A percentile compares a stretch with the other conserved stretches of the same genome.
phyloP scores from a whole-genome alignment of 345 rosid genomes.

The Abelmoschus esculentus region DNA sequence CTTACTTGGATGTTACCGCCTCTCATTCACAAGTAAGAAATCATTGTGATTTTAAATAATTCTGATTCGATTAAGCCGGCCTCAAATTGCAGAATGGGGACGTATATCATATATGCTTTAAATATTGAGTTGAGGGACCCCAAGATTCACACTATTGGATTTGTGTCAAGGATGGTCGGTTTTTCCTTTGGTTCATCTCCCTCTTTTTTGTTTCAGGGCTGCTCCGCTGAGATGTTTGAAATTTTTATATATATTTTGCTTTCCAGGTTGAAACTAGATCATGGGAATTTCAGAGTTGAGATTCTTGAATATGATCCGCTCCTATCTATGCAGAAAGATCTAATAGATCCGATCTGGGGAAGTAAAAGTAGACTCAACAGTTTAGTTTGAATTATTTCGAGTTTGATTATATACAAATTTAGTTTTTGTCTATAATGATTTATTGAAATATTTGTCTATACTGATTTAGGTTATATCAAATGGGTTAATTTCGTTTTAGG shows the following conservation, averaged over 20 bases:
- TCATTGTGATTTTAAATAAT: background rate
- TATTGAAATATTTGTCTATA: no score
- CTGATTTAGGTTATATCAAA: no score
- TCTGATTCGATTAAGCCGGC: background rate
- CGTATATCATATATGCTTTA: constrained; percentile 29
- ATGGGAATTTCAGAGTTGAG: constrained; percentile 49
- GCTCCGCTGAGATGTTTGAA: background rate
- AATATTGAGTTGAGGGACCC: constrained; percentile 48
- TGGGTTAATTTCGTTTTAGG: no score
- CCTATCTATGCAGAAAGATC: constrained; percentile 31
- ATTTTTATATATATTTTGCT: constrained; percentile 3
- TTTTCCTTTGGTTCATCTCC: background rate
- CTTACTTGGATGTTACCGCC: constrained; percentile 6
- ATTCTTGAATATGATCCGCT: constrained; percentile 32
- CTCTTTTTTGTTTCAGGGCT: background rate
- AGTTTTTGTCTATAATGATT: no score
- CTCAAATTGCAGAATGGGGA: constrained; percentile 33
- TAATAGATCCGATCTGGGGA: constrained; percentile 19
- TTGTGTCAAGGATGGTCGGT: constrained; percentile 56
- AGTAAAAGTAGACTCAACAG: no score
- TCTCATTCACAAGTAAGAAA: background rate
- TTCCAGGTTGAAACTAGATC: constrained; percentile 43
- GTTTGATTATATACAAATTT: no score
- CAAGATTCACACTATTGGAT: constrained; percentile 41
- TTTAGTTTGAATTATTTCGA: no score